Percentiles rank a stretch among this genome's conserved stretches.
These are phyloP conservation scores for Hypoxylon sp. DNA, from an alignment of 2,329 filamentous ascomycete species.

Conservation along the genomic window DNA sequence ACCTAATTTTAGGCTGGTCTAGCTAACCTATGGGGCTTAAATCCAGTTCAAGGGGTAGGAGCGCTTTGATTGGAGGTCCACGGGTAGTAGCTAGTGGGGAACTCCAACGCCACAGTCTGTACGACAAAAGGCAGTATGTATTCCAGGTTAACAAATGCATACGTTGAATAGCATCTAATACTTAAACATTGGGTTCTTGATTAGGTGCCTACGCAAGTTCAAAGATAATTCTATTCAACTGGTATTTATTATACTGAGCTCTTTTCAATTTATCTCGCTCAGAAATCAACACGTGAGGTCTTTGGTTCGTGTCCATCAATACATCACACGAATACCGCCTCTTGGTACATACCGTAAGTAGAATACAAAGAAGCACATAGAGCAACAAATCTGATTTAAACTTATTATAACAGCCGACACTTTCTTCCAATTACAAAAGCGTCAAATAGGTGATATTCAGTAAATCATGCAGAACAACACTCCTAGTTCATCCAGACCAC, in stretches of 20 bases:
- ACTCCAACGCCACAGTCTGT: slow-evolving; percentile 18
- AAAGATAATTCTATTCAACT: neutral
- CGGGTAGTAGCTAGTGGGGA: neutral
- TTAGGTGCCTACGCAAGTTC: neutral
- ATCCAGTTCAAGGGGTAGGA: no score
- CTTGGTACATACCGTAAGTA: slow-evolving; percentile 11
- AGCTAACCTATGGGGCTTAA: slow-evolving; percentile 15
- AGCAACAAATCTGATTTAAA: slow-evolving; percentile 8
- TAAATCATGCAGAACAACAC: slow-evolving; percentile 38
- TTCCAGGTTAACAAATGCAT: no score
- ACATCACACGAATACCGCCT: neutral
- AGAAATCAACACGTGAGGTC: neutral
- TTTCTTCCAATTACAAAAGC: neutral
- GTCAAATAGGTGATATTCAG: slow-evolving; percentile 1
- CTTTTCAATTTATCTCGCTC: neutral
- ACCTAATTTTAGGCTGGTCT: slow-evolving; percentile 16
- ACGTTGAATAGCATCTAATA: neutral
- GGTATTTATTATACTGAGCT: neutral
- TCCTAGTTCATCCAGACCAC: slow-evolving; percentile 45
- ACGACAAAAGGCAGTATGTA: neutral
- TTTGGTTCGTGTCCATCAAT: neutral
- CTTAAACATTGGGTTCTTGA: neutral
- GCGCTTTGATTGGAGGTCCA: no score
- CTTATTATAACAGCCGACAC: neutral
- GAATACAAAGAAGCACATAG: neutral